Evolutionary conservation across 371 early-diverging fungal genomes (phyloP).

Genomic region (Apophysomyces sp.): DNA sequence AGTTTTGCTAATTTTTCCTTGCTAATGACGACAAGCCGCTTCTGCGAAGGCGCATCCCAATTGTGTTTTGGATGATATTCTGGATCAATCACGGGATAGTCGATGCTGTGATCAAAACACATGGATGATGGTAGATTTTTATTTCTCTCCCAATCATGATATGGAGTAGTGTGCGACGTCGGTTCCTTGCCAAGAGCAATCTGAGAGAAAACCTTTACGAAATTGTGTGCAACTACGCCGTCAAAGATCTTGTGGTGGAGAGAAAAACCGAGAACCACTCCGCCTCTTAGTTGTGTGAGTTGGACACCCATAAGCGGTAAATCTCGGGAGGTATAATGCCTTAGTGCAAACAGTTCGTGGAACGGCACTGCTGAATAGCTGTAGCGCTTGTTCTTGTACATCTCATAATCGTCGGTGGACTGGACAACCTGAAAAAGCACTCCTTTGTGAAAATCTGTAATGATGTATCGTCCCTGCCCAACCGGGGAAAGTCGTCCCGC

Average conservation of each 20-base stretch:
- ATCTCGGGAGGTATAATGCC: background rate
- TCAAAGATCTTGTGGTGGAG: conserved; percentile 17
- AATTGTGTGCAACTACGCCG: background rate
- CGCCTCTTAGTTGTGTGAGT: conserved; percentile 4
- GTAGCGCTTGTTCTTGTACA: conserved; percentile 6
- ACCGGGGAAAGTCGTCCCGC: conserved; percentile 9
- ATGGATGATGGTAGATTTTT: background rate
- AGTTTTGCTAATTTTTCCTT: background rate
- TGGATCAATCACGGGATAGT: conserved; percentile 1
- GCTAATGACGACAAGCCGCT: conserved; percentile 5
- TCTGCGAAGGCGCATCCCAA: conserved; percentile 8
- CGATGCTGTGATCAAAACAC: conserved; percentile 2
- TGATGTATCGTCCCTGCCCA: conserved; percentile 11
- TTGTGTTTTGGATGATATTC: background rate
- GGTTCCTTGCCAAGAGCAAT: conserved; percentile 2
- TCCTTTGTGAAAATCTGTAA: conserved; percentile 15
- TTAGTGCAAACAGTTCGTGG: conserved; percentile 9
- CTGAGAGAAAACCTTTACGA: background rate
- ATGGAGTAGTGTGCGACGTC: background rate
- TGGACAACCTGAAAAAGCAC: conserved; percentile 12
- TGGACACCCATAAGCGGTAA: conserved; percentile 8
- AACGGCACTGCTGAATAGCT: conserved; percentile 7
- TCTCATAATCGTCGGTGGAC: conserved; percentile 11
- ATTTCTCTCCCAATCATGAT: conserved; percentile 3
- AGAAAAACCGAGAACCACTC: background rate